phyloP scores from a whole-genome alignment of 768 basidiomycete species.

The Albatrellus ellisii region DNA sequence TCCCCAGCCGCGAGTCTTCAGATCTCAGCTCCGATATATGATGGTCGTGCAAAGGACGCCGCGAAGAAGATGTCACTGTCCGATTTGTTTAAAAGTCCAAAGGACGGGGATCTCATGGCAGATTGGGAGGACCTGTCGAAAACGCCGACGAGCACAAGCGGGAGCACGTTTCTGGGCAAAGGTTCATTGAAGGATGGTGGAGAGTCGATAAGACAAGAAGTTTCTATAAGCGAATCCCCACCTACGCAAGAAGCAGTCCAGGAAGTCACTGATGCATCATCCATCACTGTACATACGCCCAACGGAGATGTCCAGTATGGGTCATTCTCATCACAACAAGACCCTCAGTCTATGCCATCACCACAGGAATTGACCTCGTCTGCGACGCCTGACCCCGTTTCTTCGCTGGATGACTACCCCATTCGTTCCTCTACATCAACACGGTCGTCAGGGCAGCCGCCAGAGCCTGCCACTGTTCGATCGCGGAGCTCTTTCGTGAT shows the following conservation, averaged over 20 bases:
- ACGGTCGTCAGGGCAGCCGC: constrained; percentile 54
- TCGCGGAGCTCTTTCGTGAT: constrained; percentile 41
- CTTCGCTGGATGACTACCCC: constrained; percentile 61
- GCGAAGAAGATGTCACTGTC: constrained; percentile 56
- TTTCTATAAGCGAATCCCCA: constrained; percentile 2
- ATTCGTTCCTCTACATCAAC: constrained; percentile 60
- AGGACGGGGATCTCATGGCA: constrained; percentile 38
- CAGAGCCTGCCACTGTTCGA: constrained; percentile 23
- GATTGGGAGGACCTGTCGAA: constrained; percentile 57
- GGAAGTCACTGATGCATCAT: constrained; percentile 3
- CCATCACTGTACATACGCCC: no score
- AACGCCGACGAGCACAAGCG: constrained; percentile 35
- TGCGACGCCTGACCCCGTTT: constrained; percentile 67
- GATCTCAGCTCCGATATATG: constrained; percentile 20
- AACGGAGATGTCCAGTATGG: constrained; percentile 15
- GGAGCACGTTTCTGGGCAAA: constrained; percentile 21
- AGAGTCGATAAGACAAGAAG: constrained; percentile 12
- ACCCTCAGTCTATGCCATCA: constrained; percentile 15
- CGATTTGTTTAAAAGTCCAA: constrained; percentile 44
- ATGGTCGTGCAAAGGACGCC: constrained; percentile 24
- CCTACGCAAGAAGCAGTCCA: constrained; percentile 7
- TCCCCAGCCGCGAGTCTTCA: constrained; percentile 8
- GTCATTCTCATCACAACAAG: constrained; percentile 21
- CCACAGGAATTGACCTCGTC: constrained; percentile 44
- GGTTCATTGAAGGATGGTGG: constrained; percentile 16